Evolutionary conservation across 495 filamentous ascomycete species (phyloP).

Genomic region (Penicillium argentinense): DNA sequence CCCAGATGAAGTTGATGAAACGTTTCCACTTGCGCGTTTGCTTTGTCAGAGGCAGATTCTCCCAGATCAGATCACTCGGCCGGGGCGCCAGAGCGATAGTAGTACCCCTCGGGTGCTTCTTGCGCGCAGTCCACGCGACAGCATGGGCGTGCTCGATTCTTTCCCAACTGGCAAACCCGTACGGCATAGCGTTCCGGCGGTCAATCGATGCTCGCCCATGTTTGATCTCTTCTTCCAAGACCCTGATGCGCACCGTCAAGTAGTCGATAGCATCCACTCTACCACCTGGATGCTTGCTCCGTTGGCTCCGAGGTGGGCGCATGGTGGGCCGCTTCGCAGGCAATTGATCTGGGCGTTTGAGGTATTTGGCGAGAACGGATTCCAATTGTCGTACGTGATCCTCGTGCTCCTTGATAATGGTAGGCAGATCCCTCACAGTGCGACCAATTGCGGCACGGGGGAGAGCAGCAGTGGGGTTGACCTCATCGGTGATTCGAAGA

Average conservation of each 20-base stretch:
- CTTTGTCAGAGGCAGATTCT: conserved; percentile 75
- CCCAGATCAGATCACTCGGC: conserved; percentile 94
- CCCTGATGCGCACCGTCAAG: conserved; percentile 77
- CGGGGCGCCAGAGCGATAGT: conserved; percentile 76
- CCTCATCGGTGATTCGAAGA: conserved; percentile 69
- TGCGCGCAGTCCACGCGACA: conserved; percentile 76
- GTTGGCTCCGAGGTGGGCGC: conserved; percentile 69
- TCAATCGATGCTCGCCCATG: conserved; percentile 79
- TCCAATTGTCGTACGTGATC: conserved; percentile 79
- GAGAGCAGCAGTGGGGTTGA: conserved; percentile 71
- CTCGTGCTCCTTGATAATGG: conserved; percentile 81
- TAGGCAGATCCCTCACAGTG: conserved; percentile 84
- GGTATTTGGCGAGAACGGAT: conserved; percentile 79
- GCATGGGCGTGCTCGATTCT: conserved; percentile 84
- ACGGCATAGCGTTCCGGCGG: conserved; percentile 81
- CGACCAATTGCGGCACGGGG: conserved; percentile 82
- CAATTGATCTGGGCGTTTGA: conserved; percentile 80
- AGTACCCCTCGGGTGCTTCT: conserved; percentile 79
- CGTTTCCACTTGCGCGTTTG: conserved; percentile 66
- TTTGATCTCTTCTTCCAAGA: conserved; percentile 81
- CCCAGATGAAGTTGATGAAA: conserved; percentile 80
- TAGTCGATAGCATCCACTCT: conserved; percentile 95
- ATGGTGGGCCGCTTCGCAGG: conserved; percentile 78
- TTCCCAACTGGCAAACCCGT: conserved; percentile 92
- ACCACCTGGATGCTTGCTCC: conserved; percentile 35